Percentiles rank a stretch among this genome's conserved stretches.
Evolutionary conservation across 1,139 yeast species (phyloP).

Genomic region (Komagataea norvegica): DNA sequence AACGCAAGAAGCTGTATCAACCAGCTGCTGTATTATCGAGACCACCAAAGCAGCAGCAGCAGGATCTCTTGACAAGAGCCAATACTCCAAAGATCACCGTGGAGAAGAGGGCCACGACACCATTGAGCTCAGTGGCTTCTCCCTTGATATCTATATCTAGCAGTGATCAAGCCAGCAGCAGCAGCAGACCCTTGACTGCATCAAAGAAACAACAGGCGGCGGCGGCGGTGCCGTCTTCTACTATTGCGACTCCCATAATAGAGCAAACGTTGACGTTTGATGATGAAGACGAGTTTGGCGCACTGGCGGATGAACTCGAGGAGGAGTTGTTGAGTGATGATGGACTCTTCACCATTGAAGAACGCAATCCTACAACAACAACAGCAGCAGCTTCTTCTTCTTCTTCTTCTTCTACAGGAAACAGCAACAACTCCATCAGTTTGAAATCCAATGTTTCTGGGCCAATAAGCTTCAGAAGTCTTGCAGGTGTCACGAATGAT

Average conservation of each 20-base stretch:
- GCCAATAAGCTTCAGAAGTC: constrained; percentile 21
- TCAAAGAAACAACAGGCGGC: too few relatives aligned
- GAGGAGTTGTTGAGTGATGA: constrained; percentile 20
- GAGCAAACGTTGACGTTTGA: constrained; percentile 2
- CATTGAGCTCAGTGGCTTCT: constrained; percentile 3
- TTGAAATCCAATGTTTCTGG: constrained; percentile 4
- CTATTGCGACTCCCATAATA: neutral
- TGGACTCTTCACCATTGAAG: constrained; percentile 17
- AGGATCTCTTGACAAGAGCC: too few relatives aligned
- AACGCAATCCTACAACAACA: constrained; percentile 3
- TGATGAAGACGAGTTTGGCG: constrained; percentile 21
- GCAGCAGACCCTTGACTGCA: too few relatives aligned
- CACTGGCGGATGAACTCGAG: constrained; percentile 23
- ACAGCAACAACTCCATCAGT: neutral
- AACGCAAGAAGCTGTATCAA: constrained; percentile 1
- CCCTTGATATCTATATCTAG: constrained; percentile 3
- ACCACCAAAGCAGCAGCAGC: too few relatives aligned
- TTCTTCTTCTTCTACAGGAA: neutral
- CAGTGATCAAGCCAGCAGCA: neutral
- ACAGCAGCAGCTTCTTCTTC: neutral
- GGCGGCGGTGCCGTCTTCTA: too few relatives aligned
- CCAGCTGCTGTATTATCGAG: too few relatives aligned
- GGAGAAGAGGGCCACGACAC: neutral
- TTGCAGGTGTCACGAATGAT: constrained; percentile 18
- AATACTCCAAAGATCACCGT: constrained; percentile 1